Base-by-base conservation (phyloP, 2,329 filamentous ascomycete species). In the Ascochyta fabae region DNA sequence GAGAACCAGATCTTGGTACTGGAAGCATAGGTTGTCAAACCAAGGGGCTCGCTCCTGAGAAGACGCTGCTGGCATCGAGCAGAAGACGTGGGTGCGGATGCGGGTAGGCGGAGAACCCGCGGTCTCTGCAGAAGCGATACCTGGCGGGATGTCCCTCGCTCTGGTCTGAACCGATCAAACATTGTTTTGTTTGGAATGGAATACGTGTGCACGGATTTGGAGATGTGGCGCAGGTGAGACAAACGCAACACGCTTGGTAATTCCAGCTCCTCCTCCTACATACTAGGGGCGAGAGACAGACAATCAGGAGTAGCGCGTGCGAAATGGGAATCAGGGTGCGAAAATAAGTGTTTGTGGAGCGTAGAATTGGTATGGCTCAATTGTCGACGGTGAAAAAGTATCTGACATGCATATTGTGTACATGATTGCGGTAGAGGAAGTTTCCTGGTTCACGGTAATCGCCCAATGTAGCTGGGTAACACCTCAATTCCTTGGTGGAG, bases 61-160 rank as follows among this genome's bases (percentile, higher is more conserved):
- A 13, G 40, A 16, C 13, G 33, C 33, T 51, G 41, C 10, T 51
- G 41, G 6, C 41, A 43, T 8, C 50, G 29, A 12, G 43, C 1
- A 16, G 12, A 4, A 52, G 42, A 22, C 6, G 29, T 24, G 42
- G 49, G 27, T 41, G 49, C 42, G 49, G 49, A 36, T 46, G 29
- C 2, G 49, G 49, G 16, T 53, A 53, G 3, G 29, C 13, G 8
- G n/a, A n/a, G 16, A 53, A 43, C 16, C 50, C 50, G 6, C 50
- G 47, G 24, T 53, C 50, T 5, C 22, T 26, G 24, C 50, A 53
- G 19, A 53, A 53, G 35, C n/a, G 35, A 22, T 38, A 22, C 9
- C 19, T 19, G n/a, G 35, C 35, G 19, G 5, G 9, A 10, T 9
- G 22, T 7, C 7, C 35, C 35, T 12, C 8, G 13, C 15, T n/a